Percentiles rank a stretch among this genome's conserved stretches.
phyloP scores from a whole-genome alignment of 768 basidiomycete species.

The Trametes meyenii region DNA sequence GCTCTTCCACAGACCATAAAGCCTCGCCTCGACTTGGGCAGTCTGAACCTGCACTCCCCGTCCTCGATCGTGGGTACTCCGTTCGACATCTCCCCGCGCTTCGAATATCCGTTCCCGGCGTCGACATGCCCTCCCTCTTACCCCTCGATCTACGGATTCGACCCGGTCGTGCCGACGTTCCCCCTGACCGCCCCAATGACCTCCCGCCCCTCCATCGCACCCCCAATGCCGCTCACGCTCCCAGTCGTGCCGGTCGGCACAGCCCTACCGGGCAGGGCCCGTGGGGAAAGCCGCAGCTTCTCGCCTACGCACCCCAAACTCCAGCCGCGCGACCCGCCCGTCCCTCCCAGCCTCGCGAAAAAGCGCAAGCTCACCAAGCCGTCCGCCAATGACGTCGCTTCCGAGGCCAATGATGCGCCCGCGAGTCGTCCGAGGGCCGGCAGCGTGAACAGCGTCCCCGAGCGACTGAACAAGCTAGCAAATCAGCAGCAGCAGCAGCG shows the following conservation, averaged over 20 bases:
- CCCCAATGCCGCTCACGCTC: conserved; percentile 1
- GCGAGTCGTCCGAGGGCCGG: neutral
- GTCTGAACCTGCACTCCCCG: conserved; percentile 35
- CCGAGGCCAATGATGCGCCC: neutral
- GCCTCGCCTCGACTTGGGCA: conserved; percentile 27
- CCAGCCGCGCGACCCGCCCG: conserved; percentile 25
- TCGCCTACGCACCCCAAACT: conserved; percentile 31
- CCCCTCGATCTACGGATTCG: conserved; percentile 13
- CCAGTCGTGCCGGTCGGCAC: neutral
- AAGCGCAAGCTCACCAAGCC: conserved; percentile 15
- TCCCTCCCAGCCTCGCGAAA: conserved; percentile 26
- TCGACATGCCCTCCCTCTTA: conserved; percentile 16
- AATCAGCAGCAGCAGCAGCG: neutral
- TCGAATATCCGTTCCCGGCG: conserved; percentile 37
- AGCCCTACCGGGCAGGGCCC: neutral
- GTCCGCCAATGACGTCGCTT: neutral
- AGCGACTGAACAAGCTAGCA: neutral
- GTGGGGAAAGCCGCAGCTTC: conserved; percentile 19
- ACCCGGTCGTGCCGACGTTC: conserved; percentile 6
- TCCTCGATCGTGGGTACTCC: conserved; percentile 37
- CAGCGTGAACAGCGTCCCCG: conserved; percentile 3
- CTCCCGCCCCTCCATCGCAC: neutral
- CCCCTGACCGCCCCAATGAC: neutral
- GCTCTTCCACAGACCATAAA: conserved; percentile 12
- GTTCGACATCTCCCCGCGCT: conserved; percentile 36